Evolutionary conservation across 2,329 filamentous ascomycete genomes (phyloP), one percentile per base, ranked within the genome.

Genomic region (Periconia sp.): DNA sequence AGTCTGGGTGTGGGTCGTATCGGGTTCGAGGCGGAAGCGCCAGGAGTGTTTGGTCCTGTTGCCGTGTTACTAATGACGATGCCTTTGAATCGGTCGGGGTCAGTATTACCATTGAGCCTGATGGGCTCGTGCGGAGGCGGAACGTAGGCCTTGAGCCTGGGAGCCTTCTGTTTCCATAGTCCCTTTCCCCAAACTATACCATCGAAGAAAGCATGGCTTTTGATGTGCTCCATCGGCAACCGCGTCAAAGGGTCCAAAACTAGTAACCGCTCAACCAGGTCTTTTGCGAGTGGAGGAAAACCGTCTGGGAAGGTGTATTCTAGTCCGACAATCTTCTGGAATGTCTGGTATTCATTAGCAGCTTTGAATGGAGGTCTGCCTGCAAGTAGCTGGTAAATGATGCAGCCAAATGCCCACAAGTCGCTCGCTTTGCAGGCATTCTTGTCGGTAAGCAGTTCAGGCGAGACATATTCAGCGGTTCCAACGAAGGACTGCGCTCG

Each of bases 291-390:
- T 4, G 85, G 77, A 2, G 94, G 94, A 58, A 99, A 99, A 1
- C 90, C 91, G 19, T 83, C 73, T 0, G 94, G 94, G 53, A 97
- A 99, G 32, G 92, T 87, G 66, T 97, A 99, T 40, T 99, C 92
- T 30, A 99, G 78, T 22, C 82, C 87, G 39, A 99, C 89, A 64
- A 99, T 99, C 72, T 97, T 99, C 69, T 99, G 94, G 65, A 99
- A 99, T 0, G 94, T 99, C 65, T 94, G 80, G 62, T 97, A 99
- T 67, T 99, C 94, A 56, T 95, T 96, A 11, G 81, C 88, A 28
- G 88, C 94, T 69, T 99, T 99, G 77, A 99, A 99, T 0, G 94
- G 94, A 5, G 94, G 94, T 47, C 94, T 80, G n/a, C 94, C 94
- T n/a, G 89, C 88, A 23, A 99, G 77, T 18, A 99, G 81, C 70